Evolutionary conservation across 306 rosid genomes (phyloP).

Genomic region (Bauhinia variegata): DNA sequence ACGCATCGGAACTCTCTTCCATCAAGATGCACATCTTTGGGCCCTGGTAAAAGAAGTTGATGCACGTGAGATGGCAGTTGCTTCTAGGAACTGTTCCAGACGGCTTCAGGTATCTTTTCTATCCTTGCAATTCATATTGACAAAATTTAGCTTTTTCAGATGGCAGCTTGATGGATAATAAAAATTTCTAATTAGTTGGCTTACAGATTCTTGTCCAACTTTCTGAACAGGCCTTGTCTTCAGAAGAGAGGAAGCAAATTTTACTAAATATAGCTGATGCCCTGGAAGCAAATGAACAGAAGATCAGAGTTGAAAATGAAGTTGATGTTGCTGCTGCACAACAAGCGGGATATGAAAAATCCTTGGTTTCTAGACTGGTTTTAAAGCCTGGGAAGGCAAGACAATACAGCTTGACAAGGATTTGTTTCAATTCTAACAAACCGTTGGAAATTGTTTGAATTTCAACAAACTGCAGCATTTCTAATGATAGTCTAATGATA

Average conservation of each 20-base stretch:
- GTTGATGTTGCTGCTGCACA: slow-evolving; percentile 81
- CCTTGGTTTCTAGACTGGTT: slow-evolving; percentile 79
- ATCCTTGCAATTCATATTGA: slow-evolving; percentile 9
- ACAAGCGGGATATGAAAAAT: slow-evolving; percentile 76
- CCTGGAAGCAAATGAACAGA: slow-evolving; percentile 67
- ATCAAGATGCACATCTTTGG: slow-evolving; percentile 87
- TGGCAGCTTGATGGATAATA: slow-evolving; percentile 9
- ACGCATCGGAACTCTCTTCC: slow-evolving; percentile 88
- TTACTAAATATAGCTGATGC: slow-evolving; percentile 91
- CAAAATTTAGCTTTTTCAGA: background rate
- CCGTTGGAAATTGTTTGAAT: slow-evolving; percentile 4
- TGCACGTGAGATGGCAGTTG: slow-evolving; percentile 90
- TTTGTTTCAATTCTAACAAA: slow-evolving; percentile 23
- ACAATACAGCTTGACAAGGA: slow-evolving; percentile 7
- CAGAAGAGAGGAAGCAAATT: slow-evolving; percentile 78
- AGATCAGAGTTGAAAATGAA: slow-evolving; percentile 78
- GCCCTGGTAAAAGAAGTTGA: slow-evolving; percentile 62
- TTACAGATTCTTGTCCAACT: slow-evolving; percentile 25
- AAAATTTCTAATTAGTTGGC: slow-evolving; percentile 18
- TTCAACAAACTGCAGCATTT: slow-evolving; percentile 18
- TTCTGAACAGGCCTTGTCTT: slow-evolving; percentile 67
- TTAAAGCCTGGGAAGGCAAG: slow-evolving; percentile 87
- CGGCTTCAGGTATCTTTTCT: slow-evolving; percentile 73
- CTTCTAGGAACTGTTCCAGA: slow-evolving; percentile 97
- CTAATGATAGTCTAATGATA: no score